Base-by-base conservation (phyloP, 2,329 filamentous ascomycete species). In the Tolypocladium paradoxum region DNA sequence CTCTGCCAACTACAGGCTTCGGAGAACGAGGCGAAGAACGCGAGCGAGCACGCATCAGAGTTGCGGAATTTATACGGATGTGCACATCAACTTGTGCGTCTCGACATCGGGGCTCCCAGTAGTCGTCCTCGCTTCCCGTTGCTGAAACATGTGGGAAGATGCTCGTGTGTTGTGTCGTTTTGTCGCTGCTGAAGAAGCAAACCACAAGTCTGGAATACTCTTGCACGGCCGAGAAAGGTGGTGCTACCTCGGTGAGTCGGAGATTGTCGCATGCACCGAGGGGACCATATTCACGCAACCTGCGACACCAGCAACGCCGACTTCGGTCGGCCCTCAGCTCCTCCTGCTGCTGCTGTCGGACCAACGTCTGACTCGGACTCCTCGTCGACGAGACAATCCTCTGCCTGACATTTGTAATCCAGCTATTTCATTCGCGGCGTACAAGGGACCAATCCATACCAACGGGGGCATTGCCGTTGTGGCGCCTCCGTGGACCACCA, bases 261-360 rank as follows among this genome's bases (percentile, higher is more conserved):
- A 40, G 20, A 40, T 40, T 40, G n/a, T 40, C 22, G 37, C 37
- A 40, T 40, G 37, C n/a, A 11, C 37, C 14, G 37, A 40, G 20
- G 37, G 37, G 20, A 20, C n/a, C 37, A 12, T 22, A 14, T 22
- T 20, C 37, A 40, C 37, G n/a, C 37, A 11, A 22, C n/a, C 37
- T 5, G 37, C 37, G 37, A 22, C 37, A 24, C n/a, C 4, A 24
- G 20, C 20, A 14, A 24, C 20, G 35, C 52, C 52, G 47, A 48
- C 29, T 49, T 54, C 49, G 49, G 47, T 49, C 35, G 27, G 46
- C 29, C 46, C 45, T 54, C 49, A 38, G 24, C 20, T 14, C 24
- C 38, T 50, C 6, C n/a, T n/a, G n/a, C 3, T 9, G 18, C 37
- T 22, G n/a, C 37, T 20, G 36, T 38, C 36, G 20, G 37, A n/a